A percentile compares a stretch with the other conserved stretches of the same genome.
Evolutionary conservation across 2,329 filamentous ascomycete species (phyloP).

Genomic region (Botrytis paeoniae): DNA sequence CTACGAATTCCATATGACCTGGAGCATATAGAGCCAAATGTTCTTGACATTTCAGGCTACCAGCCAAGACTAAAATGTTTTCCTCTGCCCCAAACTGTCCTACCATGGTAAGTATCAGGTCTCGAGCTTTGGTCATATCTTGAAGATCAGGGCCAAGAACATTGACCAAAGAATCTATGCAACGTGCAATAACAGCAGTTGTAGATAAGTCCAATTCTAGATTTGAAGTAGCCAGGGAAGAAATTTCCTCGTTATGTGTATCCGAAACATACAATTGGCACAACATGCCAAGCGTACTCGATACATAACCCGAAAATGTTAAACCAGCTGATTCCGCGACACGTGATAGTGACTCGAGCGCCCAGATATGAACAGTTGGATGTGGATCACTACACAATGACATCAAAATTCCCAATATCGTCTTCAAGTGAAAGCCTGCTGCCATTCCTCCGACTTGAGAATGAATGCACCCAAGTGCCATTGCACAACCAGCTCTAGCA

Average conservation of each 20-base stretch:
- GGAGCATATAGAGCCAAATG: conserved; percentile 91
- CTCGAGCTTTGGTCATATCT: conserved; percentile 85
- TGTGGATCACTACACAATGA: conserved; percentile 94
- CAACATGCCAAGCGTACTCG: conserved; percentile 87
- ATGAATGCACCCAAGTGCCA: conserved; percentile 90
- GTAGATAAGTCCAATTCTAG: conserved; percentile 83
- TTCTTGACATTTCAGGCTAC: conserved; percentile 79
- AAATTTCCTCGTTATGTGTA: conserved; percentile 81
- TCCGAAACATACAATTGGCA: conserved; percentile 91
- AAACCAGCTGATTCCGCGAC: conserved; percentile 90
- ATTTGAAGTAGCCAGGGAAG: conserved; percentile 80
- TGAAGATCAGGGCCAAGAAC: conserved; percentile 94
- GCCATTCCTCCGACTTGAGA: conserved; percentile 97
- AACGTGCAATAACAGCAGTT: conserved; percentile 77
- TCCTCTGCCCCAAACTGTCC: conserved; percentile 77
- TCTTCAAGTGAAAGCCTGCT: conserved; percentile 92
- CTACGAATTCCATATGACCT: conserved; percentile 76
- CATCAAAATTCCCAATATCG: conserved; percentile 96
- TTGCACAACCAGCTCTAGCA: conserved; percentile 88
- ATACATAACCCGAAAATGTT: conserved; percentile 86
- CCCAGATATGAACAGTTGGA: conserved; percentile 94
- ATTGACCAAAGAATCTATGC: conserved; percentile 93
- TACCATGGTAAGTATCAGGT: conserved; percentile 85
- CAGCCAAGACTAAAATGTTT: conserved; percentile 66
- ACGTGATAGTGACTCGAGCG: conserved; percentile 79